A percentile compares a stretch with the other conserved stretches of the same genome.
These are phyloP conservation scores for Eleusine indica DNA, from an alignment of 176 grass and related monocot genomes.

Conservation along the genomic window DNA sequence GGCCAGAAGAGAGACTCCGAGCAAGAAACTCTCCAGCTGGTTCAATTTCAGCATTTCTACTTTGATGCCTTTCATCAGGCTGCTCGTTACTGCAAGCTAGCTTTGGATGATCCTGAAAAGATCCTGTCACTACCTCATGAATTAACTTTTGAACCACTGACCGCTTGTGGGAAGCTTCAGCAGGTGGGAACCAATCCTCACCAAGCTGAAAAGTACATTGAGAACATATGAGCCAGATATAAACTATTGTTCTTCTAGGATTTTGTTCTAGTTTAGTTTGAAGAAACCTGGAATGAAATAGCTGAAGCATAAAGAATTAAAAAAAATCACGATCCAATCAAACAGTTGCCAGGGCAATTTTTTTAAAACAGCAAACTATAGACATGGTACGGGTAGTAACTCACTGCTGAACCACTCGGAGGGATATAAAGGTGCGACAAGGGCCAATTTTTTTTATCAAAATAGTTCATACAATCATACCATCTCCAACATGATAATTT, in stretches of 20 bases:
- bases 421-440: conserved; percentile 27
- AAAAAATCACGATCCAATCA: neutral
- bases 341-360: neutral
- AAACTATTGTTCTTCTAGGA: conserved; percentile 12
- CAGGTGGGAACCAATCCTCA: conserved; percentile 80
- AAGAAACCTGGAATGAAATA: neutral
- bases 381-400: neutral
- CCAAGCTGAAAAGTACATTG: conserved; percentile 64
- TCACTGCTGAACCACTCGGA: neutral
- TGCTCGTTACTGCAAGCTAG: conserved; percentile 38
- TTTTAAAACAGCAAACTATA: neutral
- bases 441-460: neutral
- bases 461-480: conserved; percentile 24
- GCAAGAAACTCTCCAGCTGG: conserved; percentile 47
- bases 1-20: conserved; percentile 40
- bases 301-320: neutral
- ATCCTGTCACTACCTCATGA: conserved; percentile 48
- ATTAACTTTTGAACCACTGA: conserved; percentile 78
- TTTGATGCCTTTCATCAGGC: conserved; percentile 48
- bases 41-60: conserved; percentile 53
- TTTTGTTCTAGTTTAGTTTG: neutral
- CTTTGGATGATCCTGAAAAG: conserved; percentile 41
- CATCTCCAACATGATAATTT: conserved; percentile 16
- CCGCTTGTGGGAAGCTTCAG: conserved; percentile 93
- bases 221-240: conserved; percentile 23